phyloP scores from a whole-genome alignment of 768 basidiomycete species.

The Suillus occidentalis region DNA sequence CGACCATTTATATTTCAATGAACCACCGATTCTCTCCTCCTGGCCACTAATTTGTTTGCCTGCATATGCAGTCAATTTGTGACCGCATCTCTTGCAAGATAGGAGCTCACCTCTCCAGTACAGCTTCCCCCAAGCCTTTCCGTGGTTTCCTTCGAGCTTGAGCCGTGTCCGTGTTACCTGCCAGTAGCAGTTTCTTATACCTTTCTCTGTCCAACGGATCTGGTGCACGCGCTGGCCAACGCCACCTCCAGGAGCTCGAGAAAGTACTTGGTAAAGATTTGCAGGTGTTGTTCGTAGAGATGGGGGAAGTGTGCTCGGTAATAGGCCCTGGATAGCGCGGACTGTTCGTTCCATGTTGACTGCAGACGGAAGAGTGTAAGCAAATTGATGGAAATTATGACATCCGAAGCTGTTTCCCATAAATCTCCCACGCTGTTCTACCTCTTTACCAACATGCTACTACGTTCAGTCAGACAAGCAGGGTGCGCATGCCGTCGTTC shows the following conservation, averaged over 20 bases:
- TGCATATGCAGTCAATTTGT: conserved; percentile 24
- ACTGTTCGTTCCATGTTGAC: conserved; percentile 18
- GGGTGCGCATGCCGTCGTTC: not conserved
- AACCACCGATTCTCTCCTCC: conserved; percentile 67
- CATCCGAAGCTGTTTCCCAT: not conserved
- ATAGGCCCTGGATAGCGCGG: conserved; percentile 49
- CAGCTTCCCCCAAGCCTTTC: conserved; percentile 81
- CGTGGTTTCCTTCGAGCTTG: conserved; percentile 73
- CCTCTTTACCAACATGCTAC: conserved; percentile 3
- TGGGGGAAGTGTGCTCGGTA: conserved; percentile 61
- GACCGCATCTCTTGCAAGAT: not conserved
- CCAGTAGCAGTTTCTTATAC: conserved; percentile 72
- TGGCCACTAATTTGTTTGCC: conserved; percentile 59
- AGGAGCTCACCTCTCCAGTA: conserved; percentile 70
- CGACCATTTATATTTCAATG: conserved; percentile 74
- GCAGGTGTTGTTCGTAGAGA: conserved; percentile 56
- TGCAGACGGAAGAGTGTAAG: not conserved
- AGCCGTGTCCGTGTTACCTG: conserved; percentile 67
- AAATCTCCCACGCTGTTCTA: conserved; percentile 12
- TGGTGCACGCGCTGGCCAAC: conserved; percentile 72
- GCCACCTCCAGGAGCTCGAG: conserved; percentile 65
- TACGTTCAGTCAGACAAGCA: conserved; percentile 5
- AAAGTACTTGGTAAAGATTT: conserved; percentile 72
- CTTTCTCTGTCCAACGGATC: conserved; percentile 69
- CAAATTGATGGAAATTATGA: not conserved